phyloP scores from a whole-genome alignment of 257 asterid genomes.

The Gentiana macrophylla region DNA sequence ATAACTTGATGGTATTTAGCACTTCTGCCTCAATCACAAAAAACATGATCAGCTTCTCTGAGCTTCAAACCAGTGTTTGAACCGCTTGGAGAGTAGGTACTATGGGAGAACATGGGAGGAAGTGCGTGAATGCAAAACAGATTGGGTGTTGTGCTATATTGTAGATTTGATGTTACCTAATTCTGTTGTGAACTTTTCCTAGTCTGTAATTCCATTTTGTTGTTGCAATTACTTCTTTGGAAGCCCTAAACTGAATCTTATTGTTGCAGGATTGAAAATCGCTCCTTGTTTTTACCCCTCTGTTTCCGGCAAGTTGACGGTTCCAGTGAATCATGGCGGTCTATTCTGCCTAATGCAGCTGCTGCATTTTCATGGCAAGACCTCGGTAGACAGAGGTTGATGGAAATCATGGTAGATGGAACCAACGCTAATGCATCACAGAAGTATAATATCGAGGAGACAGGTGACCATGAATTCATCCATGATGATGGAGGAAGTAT shows the following conservation, averaged over 20 bases:
- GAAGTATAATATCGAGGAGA: constrained; percentile 81
- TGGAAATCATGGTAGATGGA: constrained; percentile 79
- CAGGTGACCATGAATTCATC: constrained; percentile 71
- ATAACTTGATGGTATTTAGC: no score
- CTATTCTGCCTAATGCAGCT: constrained; percentile 76
- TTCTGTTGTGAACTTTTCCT: no score
- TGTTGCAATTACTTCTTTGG: background rate
- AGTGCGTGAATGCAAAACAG: no score
- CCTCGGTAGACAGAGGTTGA: constrained; percentile 61
- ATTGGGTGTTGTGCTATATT: no score
- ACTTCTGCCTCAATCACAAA: no score
- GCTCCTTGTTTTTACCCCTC: constrained; percentile 66
- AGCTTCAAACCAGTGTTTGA: no score
- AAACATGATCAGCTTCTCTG: no score
- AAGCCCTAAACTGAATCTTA: background rate
- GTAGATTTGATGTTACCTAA: no score
- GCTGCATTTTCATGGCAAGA: constrained; percentile 91
- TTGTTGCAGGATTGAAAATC: constrained; percentile 78
- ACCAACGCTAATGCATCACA: constrained; percentile 49
- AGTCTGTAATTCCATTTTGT: no score
- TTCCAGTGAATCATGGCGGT: constrained; percentile 66
- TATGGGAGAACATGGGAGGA: no score
- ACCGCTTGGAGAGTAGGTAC: no score
- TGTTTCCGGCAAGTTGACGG: constrained; percentile 86
- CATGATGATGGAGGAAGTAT: constrained; percentile 50